Evolutionary conservation across 2,329 filamentous ascomycete species (phyloP).

Genomic region (Emergomyces africanus): DNA sequence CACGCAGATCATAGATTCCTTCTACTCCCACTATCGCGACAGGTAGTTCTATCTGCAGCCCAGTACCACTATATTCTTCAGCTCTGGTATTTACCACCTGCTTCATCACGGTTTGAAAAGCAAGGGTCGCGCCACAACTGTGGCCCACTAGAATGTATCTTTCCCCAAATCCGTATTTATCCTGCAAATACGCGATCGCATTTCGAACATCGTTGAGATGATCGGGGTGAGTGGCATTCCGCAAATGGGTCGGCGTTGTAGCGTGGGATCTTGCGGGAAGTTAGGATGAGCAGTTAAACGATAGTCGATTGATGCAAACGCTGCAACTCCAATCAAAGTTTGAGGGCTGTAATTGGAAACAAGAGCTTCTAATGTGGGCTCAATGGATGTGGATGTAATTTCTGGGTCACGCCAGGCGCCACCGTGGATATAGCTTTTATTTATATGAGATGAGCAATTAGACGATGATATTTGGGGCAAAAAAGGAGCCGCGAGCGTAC

Average conservation of each 20-base stretch:
- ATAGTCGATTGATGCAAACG: conserved; percentile 35
- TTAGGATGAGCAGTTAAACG: conserved; percentile 32
- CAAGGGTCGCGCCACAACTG: conserved; percentile 35
- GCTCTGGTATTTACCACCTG: conserved; percentile 9
- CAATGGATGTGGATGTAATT: conserved; percentile 25
- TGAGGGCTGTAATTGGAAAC: conserved; percentile 9
- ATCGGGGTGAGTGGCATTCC: conserved; percentile 31
- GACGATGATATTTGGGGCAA: not conserved
- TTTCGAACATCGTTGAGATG: conserved; percentile 31
- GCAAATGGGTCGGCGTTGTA: conserved; percentile 18
- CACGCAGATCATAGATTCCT: conserved; percentile 33
- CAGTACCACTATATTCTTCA: conserved; percentile 1
- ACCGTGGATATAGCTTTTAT: conserved; percentile 34
- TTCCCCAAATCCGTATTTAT: conserved; percentile 25
- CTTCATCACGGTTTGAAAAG: conserved; percentile 32
- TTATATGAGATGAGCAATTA: not conserved
- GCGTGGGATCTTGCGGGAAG: conserved; percentile 24
- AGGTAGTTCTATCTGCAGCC: conserved; percentile 16
- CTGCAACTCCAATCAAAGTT: conserved; percentile 19
- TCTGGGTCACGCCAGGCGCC: conserved; percentile 38
- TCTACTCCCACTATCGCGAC: conserved; percentile 29
- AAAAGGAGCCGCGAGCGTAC: conserved; percentile 15
- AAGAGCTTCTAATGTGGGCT: conserved; percentile 22
- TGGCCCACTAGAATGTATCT: conserved; percentile 34
- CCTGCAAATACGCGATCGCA: conserved; percentile 30